Evolutionary conservation across 306 rosid species (phyloP), one percentile per base, ranked within the genome.

Genomic region (Quercus rubra): DNA sequence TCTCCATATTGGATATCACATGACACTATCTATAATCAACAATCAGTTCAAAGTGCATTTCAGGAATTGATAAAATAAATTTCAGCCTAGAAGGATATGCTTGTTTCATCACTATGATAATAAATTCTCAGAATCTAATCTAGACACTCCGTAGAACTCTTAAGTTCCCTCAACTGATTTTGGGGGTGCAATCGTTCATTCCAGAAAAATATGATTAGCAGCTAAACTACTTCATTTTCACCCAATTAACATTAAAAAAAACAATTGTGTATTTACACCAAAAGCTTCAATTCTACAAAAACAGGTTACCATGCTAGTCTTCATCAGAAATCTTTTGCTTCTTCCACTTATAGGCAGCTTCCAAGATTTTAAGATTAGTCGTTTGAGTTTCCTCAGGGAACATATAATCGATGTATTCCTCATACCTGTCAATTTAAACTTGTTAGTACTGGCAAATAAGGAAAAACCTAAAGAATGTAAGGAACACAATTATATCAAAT

Each of bases 311-410:
- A 17, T 46, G n/a, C 62, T 73, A 82, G 54, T 91, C 94, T 2
- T 89, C 92, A 18, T 70, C 84, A 0, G 91, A 71, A 59, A 84
- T 66, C 59, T 88, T 95, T 74, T 90, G 99, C 87, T 81, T 93
- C 91, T 95, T 95, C 97, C 99, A 93, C 75, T 81, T 88, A 80
- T 93, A 91, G 5, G 99, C 99, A 18, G 99, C 99, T 84, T 96
- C 98, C 85, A 96, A 81, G 58, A 93, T 91, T 89, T 91, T 93
- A 70, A 93, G 93, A 88, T 90, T 93, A 12, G 98, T 90, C 6
- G 99, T 90, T 81, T 91, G 97, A 2, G 94, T 83, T 83, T 93
- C 98, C 35, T 96, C 96, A 0, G 98, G 98, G 85, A 95, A 96
- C 51, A 91, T 31, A 81, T 91, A 96, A 76, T 91, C 97, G 3